Percentiles rank a stretch among this genome's conserved stretches.
phyloP scores from a whole-genome alignment of 148 eudicot genomes.

The Cornus florida region DNA sequence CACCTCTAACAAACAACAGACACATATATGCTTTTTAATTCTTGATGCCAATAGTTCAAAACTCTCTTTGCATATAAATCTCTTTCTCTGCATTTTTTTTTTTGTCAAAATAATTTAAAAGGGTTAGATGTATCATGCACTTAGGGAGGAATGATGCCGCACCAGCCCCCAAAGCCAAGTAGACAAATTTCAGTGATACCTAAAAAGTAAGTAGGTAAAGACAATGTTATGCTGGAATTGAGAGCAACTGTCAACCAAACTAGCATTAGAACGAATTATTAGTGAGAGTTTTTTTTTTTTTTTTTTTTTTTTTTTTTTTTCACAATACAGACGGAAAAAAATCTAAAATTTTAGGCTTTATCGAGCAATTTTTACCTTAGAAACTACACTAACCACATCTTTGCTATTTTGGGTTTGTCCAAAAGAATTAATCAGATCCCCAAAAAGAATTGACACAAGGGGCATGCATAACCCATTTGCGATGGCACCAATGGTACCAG shows the following conservation, averaged over 20 bases:
- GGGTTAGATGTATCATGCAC: constrained; percentile 9
- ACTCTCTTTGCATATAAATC: background rate
- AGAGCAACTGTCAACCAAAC: background rate
- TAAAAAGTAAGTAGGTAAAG: constrained; percentile 6
- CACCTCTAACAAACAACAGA: constrained; percentile 49
- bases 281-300: background rate
- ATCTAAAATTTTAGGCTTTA: background rate
- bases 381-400: constrained; percentile 37
- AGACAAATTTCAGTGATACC: constrained; percentile 61
- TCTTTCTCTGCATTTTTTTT: too few species aligned
- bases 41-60: background rate
- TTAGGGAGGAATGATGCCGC: constrained; percentile 61
- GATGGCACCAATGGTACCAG: constrained; percentile 60
- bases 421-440: constrained; percentile 58
- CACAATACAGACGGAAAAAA: background rate
- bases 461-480: constrained; percentile 64
- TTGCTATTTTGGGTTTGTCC: constrained; percentile 45
- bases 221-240: background rate
- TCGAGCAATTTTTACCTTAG: constrained; percentile 35
- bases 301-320: too few species aligned
- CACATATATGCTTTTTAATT: background rate
- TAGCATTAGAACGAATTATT: background rate
- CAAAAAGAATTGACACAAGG: constrained; percentile 55
- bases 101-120: background rate
- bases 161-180: constrained; percentile 52